These are phyloP conservation scores for Trifolium pratense DNA, from an alignment of 306 rosid species.

Conservation along the genomic window DNA sequence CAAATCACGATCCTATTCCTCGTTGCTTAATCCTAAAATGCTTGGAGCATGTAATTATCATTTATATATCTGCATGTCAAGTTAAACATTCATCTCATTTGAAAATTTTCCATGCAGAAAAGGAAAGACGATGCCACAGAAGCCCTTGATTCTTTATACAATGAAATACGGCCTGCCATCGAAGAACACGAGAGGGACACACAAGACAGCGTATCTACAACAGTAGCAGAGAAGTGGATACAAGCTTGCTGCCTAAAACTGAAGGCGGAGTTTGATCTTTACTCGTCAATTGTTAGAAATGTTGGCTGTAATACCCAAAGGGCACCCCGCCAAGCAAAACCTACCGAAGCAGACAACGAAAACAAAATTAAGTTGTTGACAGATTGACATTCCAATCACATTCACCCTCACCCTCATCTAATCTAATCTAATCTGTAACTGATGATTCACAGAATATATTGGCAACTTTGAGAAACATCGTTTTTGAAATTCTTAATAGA, in stretches of 20 bases:
- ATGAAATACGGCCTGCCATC: conserved; percentile 94
- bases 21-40: conserved; percentile 22
- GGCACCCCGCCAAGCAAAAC: conserved; percentile 48
- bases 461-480: background rate
- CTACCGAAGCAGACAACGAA: conserved; percentile 48
- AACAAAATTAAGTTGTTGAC: conserved; percentile 59
- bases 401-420: conserved; percentile 12
- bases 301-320: conserved; percentile 58
- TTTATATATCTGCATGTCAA: conserved; percentile 30
- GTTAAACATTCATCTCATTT: conserved; percentile 17
- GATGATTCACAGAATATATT: conserved; percentile 11
- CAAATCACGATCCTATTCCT: background rate
- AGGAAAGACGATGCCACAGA: conserved; percentile 61
- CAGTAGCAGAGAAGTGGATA: conserved; percentile 97
- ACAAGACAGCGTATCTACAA: conserved; percentile 90
- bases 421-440: conserved; percentile 22
- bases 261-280: conserved; percentile 85
- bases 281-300: conserved; percentile 67
- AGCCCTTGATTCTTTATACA: conserved; percentile 72
- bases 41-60: conserved; percentile 1
- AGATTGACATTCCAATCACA: conserved; percentile 42
- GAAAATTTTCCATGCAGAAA: conserved; percentile 54
- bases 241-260: conserved; percentile 79
- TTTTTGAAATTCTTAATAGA: conserved; percentile 16
- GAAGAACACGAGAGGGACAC: conserved; percentile 95